Evolutionary conservation across 2,329 filamentous ascomycete species (phyloP).

Genomic region (Neonectria neomacrospora): DNA sequence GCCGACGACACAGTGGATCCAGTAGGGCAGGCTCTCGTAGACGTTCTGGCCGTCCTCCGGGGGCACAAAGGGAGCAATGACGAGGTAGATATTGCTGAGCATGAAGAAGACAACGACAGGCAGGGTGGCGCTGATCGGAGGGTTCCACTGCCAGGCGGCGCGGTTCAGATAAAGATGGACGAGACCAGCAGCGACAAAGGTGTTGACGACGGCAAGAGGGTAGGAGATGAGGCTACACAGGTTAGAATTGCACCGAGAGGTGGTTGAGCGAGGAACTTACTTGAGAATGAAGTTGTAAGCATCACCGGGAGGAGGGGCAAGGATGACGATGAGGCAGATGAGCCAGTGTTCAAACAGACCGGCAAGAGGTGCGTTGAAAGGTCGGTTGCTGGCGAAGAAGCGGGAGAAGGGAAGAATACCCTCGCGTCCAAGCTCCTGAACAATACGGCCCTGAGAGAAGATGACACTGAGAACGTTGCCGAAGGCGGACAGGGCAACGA

Average conservation of each 20-base stretch:
- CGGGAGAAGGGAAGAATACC: constrained; percentile 72
- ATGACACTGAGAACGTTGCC: constrained; percentile 76
- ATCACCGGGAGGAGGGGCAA: constrained; percentile 74
- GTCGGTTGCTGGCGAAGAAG: constrained; percentile 72
- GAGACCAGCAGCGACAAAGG: constrained; percentile 64
- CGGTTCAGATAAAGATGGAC: constrained; percentile 64
- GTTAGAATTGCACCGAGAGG: background rate
- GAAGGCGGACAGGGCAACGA: constrained; percentile 74
- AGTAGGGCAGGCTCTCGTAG: constrained; percentile 66
- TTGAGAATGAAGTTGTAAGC: constrained; percentile 73
- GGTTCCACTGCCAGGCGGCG: constrained; percentile 61
- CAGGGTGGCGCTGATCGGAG: constrained; percentile 64
- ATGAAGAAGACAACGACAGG: constrained; percentile 69
- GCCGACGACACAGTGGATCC: constrained; percentile 67
- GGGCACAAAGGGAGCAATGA: constrained; percentile 68
- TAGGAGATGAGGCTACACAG: constrained; percentile 68
- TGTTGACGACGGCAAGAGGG: constrained; percentile 68
- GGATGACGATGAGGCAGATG: constrained; percentile 72
- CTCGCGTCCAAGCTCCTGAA: constrained; percentile 74
- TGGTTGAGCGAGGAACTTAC: constrained; percentile 45
- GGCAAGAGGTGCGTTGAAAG: constrained; percentile 70
- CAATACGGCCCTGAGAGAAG: constrained; percentile 74
- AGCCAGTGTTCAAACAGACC: constrained; percentile 73
- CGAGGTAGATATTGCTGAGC: constrained; percentile 69
- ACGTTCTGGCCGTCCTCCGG: constrained; percentile 63